These are phyloP conservation scores for Dorcoceras hygrometricum DNA, from an alignment of 257 asterid genomes.

Conservation along the genomic window DNA sequence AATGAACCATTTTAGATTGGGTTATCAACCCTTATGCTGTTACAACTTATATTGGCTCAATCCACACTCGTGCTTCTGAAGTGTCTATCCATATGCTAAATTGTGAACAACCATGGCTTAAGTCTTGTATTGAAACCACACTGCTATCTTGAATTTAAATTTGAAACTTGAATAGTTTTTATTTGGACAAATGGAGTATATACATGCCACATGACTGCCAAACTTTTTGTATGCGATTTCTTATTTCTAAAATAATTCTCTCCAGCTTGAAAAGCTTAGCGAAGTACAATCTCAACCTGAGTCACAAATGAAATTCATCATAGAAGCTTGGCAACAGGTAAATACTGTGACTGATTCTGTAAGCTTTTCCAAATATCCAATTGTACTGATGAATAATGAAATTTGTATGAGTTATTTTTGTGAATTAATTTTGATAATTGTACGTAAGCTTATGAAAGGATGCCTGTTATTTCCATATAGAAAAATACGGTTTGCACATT, in stretches of 20 bases:
- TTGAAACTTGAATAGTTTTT: not conserved
- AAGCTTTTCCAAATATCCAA: constrained; percentile 3
- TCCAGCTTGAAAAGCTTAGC: constrained; percentile 90
- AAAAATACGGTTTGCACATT: not conserved
- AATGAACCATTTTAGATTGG: not conserved
- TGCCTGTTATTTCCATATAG: not conserved
- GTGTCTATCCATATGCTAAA: not conserved
- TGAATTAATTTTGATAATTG: constrained; percentile 2
- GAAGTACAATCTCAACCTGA: constrained; percentile 84
- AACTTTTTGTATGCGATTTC: constrained; percentile 4
- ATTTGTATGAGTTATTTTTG: constrained; percentile 4
- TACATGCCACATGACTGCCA: not conserved
- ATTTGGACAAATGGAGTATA: not conserved
- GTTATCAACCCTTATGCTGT: not conserved
- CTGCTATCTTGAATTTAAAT: not conserved
- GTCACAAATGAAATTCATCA: constrained; percentile 80
- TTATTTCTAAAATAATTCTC: constrained; percentile 6
- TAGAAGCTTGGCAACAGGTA: constrained; percentile 99
- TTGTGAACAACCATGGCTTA: not conserved
- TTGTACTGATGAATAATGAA: constrained; percentile 9
- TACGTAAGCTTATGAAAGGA: not conserved
- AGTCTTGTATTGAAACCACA: not conserved
- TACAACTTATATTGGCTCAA: not conserved
- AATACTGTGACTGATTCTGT: constrained; percentile 8
- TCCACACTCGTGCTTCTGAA: not conserved